A percentile compares a stretch with the other conserved stretches of the same genome.
Evolutionary conservation across 1,284 basidiomycete species (phyloP).

Genomic region (Naganishia albida): DNA sequence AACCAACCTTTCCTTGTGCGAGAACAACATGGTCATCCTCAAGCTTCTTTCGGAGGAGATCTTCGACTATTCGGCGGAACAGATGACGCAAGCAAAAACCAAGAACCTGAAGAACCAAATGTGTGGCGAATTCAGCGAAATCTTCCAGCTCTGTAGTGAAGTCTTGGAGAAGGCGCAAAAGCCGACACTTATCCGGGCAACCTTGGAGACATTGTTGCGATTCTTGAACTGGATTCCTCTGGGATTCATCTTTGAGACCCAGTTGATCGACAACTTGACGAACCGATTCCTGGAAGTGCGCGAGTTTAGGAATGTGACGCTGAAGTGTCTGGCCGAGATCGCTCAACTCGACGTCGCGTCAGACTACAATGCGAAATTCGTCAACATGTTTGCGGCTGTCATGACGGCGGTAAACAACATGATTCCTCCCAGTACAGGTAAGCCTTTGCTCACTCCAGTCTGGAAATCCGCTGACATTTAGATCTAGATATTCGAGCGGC

Average conservation of each 20-base stretch:
- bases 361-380: constrained; percentile 98
- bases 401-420: constrained; percentile 96
- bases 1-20: constrained; percentile 92
- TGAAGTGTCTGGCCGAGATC: constrained; percentile 98
- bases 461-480: constrained; percentile 19
- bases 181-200: constrained; percentile 90
- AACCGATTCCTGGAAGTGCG: constrained; percentile 92
- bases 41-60: constrained; percentile 98
- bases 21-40: constrained; percentile 99
- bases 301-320: constrained; percentile 95
- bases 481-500: constrained; percentile 76
- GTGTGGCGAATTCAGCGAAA: constrained; percentile 94
- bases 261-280: constrained; percentile 91
- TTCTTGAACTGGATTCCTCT: constrained; percentile 99
- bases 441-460: constrained; percentile 32
- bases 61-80: constrained; percentile 98
- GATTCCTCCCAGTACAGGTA: constrained; percentile 89
- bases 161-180: constrained; percentile 98
- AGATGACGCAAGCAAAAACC: constrained; percentile 98
- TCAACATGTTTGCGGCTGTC: constrained; percentile 95
- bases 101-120: constrained; percentile 97
- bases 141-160: constrained; percentile 93
- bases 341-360: constrained; percentile 91
- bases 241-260: constrained; percentile 98
- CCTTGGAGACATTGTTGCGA: constrained; percentile 89